Percentiles rank a stretch among this genome's conserved stretches.
Evolutionary conservation across 163 green algal genomes (phyloP).

Genomic region (Trebouxia gelatinosa): DNA sequence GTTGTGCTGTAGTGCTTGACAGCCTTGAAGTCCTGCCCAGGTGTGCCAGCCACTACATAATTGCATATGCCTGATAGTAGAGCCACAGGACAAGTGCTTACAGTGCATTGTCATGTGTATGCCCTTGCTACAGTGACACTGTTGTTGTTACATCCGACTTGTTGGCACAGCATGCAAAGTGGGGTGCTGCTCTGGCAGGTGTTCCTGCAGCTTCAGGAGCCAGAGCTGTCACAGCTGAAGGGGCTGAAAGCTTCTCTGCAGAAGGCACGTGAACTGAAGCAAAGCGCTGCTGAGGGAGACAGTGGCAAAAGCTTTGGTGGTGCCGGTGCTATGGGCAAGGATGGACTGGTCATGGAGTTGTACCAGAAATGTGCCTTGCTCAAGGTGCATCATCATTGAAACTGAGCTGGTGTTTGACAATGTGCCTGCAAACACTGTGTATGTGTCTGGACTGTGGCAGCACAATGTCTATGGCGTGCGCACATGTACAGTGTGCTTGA

Average conservation of each 20-base stretch:
- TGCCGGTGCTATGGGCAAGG: conserved; percentile 14
- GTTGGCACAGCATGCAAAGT: no score
- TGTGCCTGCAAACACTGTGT: neutral
- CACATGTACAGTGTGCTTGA: neutral
- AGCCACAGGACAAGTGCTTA: neutral
- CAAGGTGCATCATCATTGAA: conserved; percentile 44
- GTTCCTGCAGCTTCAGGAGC: conserved; percentile 36
- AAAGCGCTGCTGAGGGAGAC: conserved; percentile 23
- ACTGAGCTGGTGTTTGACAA: no score
- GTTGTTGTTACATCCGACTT: no score
- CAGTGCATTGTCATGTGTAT: no score
- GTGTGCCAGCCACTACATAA: neutral
- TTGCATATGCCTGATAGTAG: neutral
- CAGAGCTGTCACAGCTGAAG: conserved; percentile 27
- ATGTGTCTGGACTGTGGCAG: neutral
- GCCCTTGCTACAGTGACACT: no score
- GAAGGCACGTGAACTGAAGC: conserved; percentile 17
- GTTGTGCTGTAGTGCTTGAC: neutral
- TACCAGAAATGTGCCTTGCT: conserved; percentile 59
- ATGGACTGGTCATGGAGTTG: conserved; percentile 51
- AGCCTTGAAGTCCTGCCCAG: neutral
- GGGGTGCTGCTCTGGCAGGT: conserved; percentile 37
- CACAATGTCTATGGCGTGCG: neutral
- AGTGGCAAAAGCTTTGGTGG: no score
- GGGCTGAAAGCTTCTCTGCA: conserved; percentile 22